Conservation (phyloP, 2,329 filamentous ascomycete species). For the Aspergillus hortae region DNA sequence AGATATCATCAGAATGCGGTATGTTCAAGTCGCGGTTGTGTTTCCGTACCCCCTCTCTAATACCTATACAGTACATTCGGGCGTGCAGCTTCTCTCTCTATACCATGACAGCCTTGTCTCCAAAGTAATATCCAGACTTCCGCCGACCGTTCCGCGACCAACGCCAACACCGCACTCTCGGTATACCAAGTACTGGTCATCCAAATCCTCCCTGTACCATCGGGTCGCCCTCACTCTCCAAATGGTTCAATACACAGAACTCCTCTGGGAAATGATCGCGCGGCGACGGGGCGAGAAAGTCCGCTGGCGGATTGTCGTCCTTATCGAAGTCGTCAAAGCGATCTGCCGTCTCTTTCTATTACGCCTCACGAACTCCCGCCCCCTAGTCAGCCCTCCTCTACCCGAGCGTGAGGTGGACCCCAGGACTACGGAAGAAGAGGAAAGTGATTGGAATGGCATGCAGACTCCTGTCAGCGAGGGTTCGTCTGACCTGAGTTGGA, state of each 20-base stretch:
- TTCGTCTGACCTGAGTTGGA: constrained; percentile 60
- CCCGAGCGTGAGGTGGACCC: constrained; percentile 81
- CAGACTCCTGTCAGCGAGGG: constrained; percentile 41
- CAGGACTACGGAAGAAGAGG: constrained; percentile 51
- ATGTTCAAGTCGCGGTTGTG: constrained; percentile 23
- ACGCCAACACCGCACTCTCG: constrained; percentile 57
- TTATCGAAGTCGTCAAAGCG: constrained; percentile 83
- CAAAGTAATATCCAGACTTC: constrained; percentile 57
- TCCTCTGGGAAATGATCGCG: constrained; percentile 96
- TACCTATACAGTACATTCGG: constrained; percentile 63
- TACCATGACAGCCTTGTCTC: constrained; percentile 89
- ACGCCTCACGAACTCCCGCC: constrained; percentile 76
- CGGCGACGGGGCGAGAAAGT: constrained; percentile 75
- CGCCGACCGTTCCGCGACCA: constrained; percentile 47
- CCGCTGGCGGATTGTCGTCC: constrained; percentile 81
- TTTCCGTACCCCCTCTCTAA: constrained; percentile 7
- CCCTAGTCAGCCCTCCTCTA: constrained; percentile 76
- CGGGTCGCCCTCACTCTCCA: constrained; percentile 78
- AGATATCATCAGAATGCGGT: constrained; percentile 87
- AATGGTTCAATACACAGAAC: constrained; percentile 89
- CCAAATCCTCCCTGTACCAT: constrained; percentile 67
- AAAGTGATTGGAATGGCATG: constrained; percentile 46
- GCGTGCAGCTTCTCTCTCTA: constrained; percentile 82
- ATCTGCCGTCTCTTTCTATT: constrained; percentile 76
- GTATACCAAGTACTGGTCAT: constrained; percentile 63